Percentiles rank a stretch among this genome's conserved stretches.
Conservation (phyloP, 768 basidiomycete species). For the Macrolepiota fuliginosa region DNA sequence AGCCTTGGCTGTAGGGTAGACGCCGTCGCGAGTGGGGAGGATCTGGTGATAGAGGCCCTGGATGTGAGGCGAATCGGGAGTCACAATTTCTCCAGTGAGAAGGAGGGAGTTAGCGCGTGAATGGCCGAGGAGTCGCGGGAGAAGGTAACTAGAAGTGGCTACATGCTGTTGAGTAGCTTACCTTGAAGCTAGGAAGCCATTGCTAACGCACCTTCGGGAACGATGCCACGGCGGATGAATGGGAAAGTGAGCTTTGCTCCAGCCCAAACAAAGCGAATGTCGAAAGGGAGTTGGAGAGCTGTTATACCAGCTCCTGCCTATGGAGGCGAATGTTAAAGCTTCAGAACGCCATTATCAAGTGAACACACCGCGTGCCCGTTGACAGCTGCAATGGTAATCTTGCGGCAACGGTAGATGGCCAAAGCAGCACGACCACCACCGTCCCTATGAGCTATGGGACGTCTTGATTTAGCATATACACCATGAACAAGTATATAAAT, state of each 20-base stretch:
- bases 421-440: conserved; percentile 44
- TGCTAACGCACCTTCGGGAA: conserved; percentile 43
- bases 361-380: conserved; percentile 45
- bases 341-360: neutral
- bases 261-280: conserved; percentile 51
- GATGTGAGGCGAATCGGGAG: conserved; percentile 42
- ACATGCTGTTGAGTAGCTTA: neutral
- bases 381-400: conserved; percentile 51
- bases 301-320: conserved; percentile 51
- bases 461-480: neutral
- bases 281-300: conserved; percentile 47
- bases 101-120: conserved; percentile 51
- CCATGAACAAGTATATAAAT: conserved; percentile 8
- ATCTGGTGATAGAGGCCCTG: conserved; percentile 44
- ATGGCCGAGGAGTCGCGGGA: conserved; percentile 53
- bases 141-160: conserved; percentile 38
- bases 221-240: conserved; percentile 48
- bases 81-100: conserved; percentile 42
- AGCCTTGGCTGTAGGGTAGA: conserved; percentile 49
- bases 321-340: neutral
- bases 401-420: conserved; percentile 50
- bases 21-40: conserved; percentile 46
- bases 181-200: neutral
- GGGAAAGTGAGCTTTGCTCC: conserved; percentile 48
- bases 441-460: conserved; percentile 43